Conservation (phyloP, 1,284 basidiomycete genomes). For the Ceratobasidium sp. region DNA sequence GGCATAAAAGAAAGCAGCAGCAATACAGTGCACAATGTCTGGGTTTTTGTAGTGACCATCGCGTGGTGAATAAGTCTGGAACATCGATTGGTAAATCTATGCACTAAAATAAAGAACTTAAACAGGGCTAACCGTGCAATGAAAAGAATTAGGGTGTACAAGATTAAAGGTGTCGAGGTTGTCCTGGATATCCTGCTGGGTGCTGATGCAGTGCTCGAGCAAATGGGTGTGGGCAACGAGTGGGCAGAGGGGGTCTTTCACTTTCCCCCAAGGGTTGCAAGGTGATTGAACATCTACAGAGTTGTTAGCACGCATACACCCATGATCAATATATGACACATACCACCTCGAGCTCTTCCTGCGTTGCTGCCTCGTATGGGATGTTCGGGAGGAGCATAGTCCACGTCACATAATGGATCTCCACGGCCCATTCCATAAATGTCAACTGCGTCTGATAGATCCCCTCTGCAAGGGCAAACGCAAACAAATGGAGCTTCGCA, state of each 20-base stretch:
- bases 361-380: background rate
- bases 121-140: constrained; percentile 2
- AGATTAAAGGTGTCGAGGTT: background rate
- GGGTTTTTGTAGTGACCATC: constrained; percentile 9
- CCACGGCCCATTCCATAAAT: background rate
- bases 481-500: constrained; percentile 5
- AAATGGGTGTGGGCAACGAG: background rate
- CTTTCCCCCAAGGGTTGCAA: constrained; percentile 6
- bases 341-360: constrained; percentile 6
- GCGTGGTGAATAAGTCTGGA: background rate
- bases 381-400: background rate
- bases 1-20: background rate
- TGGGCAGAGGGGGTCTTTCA: background rate
- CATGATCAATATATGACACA: background rate
- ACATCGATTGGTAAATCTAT: background rate
- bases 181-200: background rate
- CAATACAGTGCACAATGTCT: background rate
- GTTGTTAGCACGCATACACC: background rate
- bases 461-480: background rate
- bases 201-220: background rate
- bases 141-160: constrained; percentile 6
- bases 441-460: constrained; percentile 11
- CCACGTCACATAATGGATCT: constrained; percentile 7
- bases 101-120: background rate
- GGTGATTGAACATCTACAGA: constrained; percentile 20